These are phyloP conservation scores for Lasiodiplodia citricola DNA, from an alignment of 2,329 filamentous ascomycete species.

Conservation along the genomic window DNA sequence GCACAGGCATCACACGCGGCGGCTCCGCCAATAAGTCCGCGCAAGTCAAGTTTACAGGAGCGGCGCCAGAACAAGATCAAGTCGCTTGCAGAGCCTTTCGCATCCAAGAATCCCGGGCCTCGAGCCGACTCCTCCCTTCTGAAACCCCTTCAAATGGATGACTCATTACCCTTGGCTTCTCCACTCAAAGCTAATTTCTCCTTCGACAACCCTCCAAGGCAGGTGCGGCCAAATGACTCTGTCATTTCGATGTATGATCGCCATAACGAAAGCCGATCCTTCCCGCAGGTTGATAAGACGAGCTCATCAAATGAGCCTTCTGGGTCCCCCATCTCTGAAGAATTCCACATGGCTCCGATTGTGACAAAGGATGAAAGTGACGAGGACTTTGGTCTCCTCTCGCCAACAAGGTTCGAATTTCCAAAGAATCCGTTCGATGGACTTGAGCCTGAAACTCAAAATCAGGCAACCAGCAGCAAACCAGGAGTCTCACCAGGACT, in stretches of 20 bases:
- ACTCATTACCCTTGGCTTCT: slow-evolving; percentile 12
- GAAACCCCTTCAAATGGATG: slow-evolving; percentile 7
- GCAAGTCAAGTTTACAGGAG: slow-evolving; percentile 20
- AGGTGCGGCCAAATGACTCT: slow-evolving; percentile 24
- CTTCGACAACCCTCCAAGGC: slow-evolving; percentile 19
- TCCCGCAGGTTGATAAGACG: not conserved
- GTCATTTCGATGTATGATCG: slow-evolving; percentile 27
- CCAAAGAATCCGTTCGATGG: slow-evolving; percentile 37
- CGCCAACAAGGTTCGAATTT: slow-evolving; percentile 50
- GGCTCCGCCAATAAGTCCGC: not conserved
- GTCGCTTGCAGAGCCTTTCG: slow-evolving; percentile 13
- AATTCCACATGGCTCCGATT: slow-evolving; percentile 43
- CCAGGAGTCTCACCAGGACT: slow-evolving; percentile 6
- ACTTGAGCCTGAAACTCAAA: slow-evolving; percentile 6
- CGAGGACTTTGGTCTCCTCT: slow-evolving; percentile 45
- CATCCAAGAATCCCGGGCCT: not conserved
- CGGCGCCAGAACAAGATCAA: slow-evolving; percentile 26
- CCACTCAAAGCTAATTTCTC: slow-evolving; percentile 23
- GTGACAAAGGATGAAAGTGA: slow-evolving; percentile 35
- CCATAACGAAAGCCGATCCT: slow-evolving; percentile 5
- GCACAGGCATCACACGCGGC: not conserved
- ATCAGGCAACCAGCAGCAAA: not conserved
- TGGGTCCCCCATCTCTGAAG: slow-evolving; percentile 47
- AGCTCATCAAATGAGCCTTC: slow-evolving; percentile 2
- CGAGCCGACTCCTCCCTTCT: slow-evolving; percentile 3